These are phyloP conservation scores for Talaromyces nanjingensis DNA, from an alignment of 495 filamentous ascomycete species.

Conservation along the genomic window DNA sequence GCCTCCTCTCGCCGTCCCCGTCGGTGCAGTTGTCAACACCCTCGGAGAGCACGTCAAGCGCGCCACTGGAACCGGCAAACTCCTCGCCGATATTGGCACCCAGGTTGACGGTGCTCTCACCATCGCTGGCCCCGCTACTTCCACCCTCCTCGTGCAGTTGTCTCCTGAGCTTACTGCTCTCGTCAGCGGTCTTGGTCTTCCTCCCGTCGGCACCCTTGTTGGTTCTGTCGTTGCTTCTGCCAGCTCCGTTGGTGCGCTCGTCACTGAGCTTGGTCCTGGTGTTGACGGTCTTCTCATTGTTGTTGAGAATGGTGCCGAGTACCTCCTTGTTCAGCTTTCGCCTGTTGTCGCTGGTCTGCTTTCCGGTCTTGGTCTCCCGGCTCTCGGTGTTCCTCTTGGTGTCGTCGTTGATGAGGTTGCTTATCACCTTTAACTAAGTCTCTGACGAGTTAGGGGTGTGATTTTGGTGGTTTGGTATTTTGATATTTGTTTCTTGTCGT, in stretches of 20 bases:
- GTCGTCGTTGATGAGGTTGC: constrained; percentile 30
- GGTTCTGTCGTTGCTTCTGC: constrained; percentile 23
- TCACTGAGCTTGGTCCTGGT: constrained; percentile 22
- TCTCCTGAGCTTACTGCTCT: constrained; percentile 27
- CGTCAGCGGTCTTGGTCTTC: constrained; percentile 26
- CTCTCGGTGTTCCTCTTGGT: constrained; percentile 24
- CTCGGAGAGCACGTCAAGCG: constrained; percentile 9
- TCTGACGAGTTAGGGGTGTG: background rate
- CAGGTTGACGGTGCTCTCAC: constrained; percentile 25
- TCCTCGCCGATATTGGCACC: constrained; percentile 18
- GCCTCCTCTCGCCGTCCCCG: constrained; percentile 13
- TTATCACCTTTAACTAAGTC: constrained; percentile 24
- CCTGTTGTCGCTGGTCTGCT: constrained; percentile 26
- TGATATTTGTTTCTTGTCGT: background rate
- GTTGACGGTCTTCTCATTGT: constrained; percentile 25
- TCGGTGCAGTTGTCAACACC: constrained; percentile 14
- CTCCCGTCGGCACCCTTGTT: constrained; percentile 20
- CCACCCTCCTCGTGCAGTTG: constrained; percentile 25
- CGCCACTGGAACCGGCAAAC: constrained; percentile 9
- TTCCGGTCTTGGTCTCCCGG: constrained; percentile 30
- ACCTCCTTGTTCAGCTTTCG: constrained; percentile 28
- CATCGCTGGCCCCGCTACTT: constrained; percentile 23
- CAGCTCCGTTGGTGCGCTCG: constrained; percentile 22
- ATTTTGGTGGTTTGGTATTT: background rate
- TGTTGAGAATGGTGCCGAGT: constrained; percentile 16